Evolutionary conservation across 2,329 filamentous ascomycete species (phyloP).

Genomic region (Monosporascus sp.): DNA sequence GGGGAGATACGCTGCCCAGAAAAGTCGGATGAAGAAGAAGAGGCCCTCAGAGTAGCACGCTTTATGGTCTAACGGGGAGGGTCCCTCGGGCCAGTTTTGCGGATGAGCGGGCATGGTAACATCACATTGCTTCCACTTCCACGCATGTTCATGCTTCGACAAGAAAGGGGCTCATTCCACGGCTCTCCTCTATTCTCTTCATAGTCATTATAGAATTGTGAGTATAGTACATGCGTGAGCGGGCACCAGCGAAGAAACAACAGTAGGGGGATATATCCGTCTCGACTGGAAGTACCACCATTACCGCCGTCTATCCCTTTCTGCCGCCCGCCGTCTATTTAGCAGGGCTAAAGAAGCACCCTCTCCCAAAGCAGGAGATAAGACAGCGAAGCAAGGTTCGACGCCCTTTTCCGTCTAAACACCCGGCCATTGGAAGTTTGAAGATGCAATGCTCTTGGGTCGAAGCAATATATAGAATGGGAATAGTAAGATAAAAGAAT

Average conservation of each 20-base stretch:
- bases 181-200: neutral
- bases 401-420: neutral
- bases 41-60: no score
- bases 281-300: no score
- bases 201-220: neutral
- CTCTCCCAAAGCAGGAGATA: neutral
- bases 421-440: neutral
- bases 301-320: neutral
- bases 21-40: no score
- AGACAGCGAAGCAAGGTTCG: neutral
- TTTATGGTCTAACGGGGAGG: no score
- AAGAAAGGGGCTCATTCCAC: neutral
- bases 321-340: neutral
- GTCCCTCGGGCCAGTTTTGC: no score
- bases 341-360: neutral
- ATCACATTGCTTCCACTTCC: no score
- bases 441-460: no score
- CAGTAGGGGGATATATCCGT: neutral
- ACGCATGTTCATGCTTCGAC: no score
- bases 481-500: neutral
- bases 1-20: no score
- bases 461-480: neutral
- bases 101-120: no score
- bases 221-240: neutral
- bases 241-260: neutral